A percentile compares a stretch with the other conserved stretches of the same genome.
Evolutionary conservation across 2,329 filamentous ascomycete genomes (phyloP).

Genomic region (Beauveria asiatica): DNA sequence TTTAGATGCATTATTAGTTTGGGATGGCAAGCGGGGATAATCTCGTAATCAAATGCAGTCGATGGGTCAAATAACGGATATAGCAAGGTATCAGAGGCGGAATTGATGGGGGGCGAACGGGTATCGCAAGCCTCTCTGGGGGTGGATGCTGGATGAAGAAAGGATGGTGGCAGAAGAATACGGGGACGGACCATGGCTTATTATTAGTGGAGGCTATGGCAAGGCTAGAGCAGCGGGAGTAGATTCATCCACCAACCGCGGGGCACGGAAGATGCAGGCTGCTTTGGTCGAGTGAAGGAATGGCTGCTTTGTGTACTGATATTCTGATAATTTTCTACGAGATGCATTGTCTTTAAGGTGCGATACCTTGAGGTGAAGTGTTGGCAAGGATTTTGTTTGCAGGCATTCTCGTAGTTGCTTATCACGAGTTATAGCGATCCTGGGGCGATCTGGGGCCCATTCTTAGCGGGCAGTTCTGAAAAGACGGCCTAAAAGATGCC

Average conservation of each 20-base stretch:
- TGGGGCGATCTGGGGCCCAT: no score
- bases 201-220: neutral
- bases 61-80: neutral
- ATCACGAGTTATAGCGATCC: no score
- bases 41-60: neutral
- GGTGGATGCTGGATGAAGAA: neutral
- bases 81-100: neutral
- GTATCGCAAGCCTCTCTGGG: neutral
- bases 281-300: neutral
- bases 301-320: neutral
- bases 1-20: no score
- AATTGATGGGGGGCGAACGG: neutral
- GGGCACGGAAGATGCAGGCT: neutral
- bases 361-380: no score
- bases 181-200: neutral
- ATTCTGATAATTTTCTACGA: neutral
- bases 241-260: conserved; percentile 5
- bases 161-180: neutral
- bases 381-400: no score
- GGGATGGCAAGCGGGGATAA: neutral
- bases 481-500: no score
- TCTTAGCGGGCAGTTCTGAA: no score
- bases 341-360: no score
- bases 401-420: no score
- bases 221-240: neutral